Conservation (phyloP, 202 grass and related monocot species). For the Carex sylvatica region DNA sequence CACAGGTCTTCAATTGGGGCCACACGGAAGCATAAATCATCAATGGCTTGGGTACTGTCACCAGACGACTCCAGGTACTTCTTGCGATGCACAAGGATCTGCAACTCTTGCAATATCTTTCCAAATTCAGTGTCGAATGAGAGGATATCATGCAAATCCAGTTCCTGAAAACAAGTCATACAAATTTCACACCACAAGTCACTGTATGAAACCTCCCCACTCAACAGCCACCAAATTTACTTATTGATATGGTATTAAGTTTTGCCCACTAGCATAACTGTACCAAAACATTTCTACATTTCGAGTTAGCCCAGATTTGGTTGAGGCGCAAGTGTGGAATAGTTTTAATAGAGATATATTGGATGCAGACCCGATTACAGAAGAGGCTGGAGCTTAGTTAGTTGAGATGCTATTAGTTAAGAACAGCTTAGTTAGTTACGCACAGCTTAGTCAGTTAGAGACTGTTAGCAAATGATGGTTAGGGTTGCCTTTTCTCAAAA, state of each 20-base stretch:
- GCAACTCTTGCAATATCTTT: conserved; percentile 82
- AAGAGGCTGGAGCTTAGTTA: too few species aligned
- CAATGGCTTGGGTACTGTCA: conserved; percentile 32
- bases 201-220: not conserved
- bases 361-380: too few species aligned
- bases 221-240: not conserved
- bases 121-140: conserved; percentile 76
- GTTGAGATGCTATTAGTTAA: too few species aligned
- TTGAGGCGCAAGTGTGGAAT: not conserved
- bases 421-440: too few species aligned
- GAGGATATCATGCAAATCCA: conserved; percentile 82
- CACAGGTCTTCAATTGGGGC: conserved; percentile 66
- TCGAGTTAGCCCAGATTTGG: not conserved
- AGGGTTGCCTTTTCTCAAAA: too few species aligned
- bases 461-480: too few species aligned
- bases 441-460: too few species aligned
- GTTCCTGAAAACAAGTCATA: conserved; percentile 44
- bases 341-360: too few species aligned
- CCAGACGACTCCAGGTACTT: conserved; percentile 41
- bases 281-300: not conserved
- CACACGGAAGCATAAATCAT: conserved; percentile 54
- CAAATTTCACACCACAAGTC: not conserved
- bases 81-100: conserved; percentile 58
- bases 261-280: not conserved
- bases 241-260: not conserved